A percentile compares a stretch with the other conserved stretches of the same genome.
phyloP scores from a whole-genome alignment of 2,329 filamentous ascomycete genomes.

The Diaporthe longicolla region DNA sequence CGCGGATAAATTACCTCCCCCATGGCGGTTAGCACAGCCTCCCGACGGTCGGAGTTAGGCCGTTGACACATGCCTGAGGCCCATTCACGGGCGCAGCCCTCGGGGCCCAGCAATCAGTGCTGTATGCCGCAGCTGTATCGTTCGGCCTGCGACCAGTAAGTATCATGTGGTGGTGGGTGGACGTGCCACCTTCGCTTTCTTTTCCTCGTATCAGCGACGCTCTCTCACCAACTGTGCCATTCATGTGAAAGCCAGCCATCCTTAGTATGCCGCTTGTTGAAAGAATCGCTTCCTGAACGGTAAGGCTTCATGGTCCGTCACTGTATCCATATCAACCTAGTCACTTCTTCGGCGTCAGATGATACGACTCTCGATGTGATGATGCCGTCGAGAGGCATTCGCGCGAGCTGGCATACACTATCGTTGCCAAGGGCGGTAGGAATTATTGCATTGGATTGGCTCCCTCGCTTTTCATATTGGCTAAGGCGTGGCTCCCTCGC shows the following conservation, averaged over 20 bases:
- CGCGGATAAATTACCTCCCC: neutral
- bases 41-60: neutral
- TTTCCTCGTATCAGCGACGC: neutral
- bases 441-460: constrained; percentile 14
- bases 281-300: neutral
- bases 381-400: neutral
- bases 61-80: neutral
- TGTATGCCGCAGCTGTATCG: neutral
- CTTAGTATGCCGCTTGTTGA: neutral
- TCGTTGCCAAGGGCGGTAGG: neutral
- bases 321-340: neutral
- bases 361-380: neutral
- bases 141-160: neutral
- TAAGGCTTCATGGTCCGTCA: neutral
- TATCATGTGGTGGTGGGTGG: neutral
- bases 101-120: neutral
- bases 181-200: neutral
- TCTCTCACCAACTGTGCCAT: neutral
- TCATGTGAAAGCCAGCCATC: neutral
- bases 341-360: neutral
- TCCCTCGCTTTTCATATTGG: neutral
- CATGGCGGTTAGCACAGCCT: neutral
- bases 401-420: neutral
- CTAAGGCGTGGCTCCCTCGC: constrained; percentile 20
- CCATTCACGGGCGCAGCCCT: neutral